Base-by-base conservation (phyloP, 257 asterid species). In the Mentha longifolia region DNA sequence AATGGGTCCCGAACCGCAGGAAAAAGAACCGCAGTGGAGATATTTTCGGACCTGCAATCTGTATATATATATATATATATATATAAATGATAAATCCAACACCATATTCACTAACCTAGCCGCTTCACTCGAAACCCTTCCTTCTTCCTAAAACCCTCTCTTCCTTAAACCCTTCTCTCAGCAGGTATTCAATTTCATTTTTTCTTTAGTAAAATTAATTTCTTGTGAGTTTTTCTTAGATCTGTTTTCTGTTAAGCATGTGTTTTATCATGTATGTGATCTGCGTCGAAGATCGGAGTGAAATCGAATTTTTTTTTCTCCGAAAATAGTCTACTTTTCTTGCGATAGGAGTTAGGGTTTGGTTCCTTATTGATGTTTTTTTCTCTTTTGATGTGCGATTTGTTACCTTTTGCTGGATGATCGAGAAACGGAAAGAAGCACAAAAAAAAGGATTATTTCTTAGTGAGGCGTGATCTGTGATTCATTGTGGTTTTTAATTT, bases 101-200 rank as follows among this genome's bases (percentile, higher is more conserved):
- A 12, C 8, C 16, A 51, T 22, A 72, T 55, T 77, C 67, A 77
- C 54, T 74, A 3, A 60, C 87, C 82, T 79, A 82, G 84, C 82
- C 82, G 80, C 81, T 79, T 79, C 22, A 70, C 10, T 31, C 52
- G 0, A 49, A 9, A 45, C 35, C 30, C 3, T 8, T 33, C 30
- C 3, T 8, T 69, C 6, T 37, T 55, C 28, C 3, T 28, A 28
- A 28, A 28, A 28, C 2, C 3, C 31, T 35, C 8, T 61, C 13
- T 9, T 3, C 28, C 45, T 28, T 3, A 28, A 65, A 65, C 71
- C 46, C 42, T 17, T 19, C 20, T 5, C 54, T 31, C 11, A 0
- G 13, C 0, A 60, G 84, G 82, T 83, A 14, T 14, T 35, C 22
- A 10, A 35, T 45, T 47, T 63, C 63, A 5, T 4, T 45, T 15